Conservation (phyloP, 768 basidiomycete species). For the Tylopilus subfusipes region DNA sequence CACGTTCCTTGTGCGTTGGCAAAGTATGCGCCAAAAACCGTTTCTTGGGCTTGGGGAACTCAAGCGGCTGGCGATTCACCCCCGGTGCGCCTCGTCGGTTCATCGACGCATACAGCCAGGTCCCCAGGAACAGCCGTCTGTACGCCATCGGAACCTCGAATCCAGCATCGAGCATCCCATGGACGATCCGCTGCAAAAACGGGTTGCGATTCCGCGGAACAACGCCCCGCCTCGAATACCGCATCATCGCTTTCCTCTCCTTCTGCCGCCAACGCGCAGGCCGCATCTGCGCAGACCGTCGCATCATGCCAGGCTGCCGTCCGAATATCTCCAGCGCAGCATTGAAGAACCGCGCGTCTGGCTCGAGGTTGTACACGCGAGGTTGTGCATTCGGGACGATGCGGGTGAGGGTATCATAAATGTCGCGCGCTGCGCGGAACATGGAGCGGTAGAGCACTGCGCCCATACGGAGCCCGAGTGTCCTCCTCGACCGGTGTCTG, state of each 20-base stretch:
- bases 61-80: slow-evolving; percentile 27
- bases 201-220: slow-evolving; percentile 30
- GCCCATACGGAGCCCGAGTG: slow-evolving; percentile 29
- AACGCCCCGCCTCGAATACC: slow-evolving; percentile 28
- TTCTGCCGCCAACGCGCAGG: slow-evolving; percentile 32
- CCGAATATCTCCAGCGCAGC: slow-evolving; percentile 49
- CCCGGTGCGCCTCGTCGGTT: slow-evolving; percentile 4
- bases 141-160: slow-evolving; percentile 40
- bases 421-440: slow-evolving; percentile 30
- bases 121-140: slow-evolving; percentile 39
- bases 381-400: slow-evolving; percentile 25
- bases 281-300: slow-evolving; percentile 10
- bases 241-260: slow-evolving; percentile 24
- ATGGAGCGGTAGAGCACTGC: slow-evolving; percentile 36
- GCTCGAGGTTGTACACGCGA: slow-evolving; percentile 36
- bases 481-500: slow-evolving; percentile 25
- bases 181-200: slow-evolving; percentile 35
- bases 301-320: slow-evolving; percentile 19
- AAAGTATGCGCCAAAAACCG: slow-evolving; percentile 26
- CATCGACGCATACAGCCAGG: slow-evolving; percentile 23
- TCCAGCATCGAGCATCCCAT: slow-evolving; percentile 39
- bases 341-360: slow-evolving; percentile 70
- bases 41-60: slow-evolving; percentile 20
- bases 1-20: slow-evolving; percentile 30
- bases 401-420: slow-evolving; percentile 23